Evolutionary conservation across 257 asterid genomes (phyloP), one percentile per base, ranked within the genome.

Genomic region (Gardenia jasminoides): DNA sequence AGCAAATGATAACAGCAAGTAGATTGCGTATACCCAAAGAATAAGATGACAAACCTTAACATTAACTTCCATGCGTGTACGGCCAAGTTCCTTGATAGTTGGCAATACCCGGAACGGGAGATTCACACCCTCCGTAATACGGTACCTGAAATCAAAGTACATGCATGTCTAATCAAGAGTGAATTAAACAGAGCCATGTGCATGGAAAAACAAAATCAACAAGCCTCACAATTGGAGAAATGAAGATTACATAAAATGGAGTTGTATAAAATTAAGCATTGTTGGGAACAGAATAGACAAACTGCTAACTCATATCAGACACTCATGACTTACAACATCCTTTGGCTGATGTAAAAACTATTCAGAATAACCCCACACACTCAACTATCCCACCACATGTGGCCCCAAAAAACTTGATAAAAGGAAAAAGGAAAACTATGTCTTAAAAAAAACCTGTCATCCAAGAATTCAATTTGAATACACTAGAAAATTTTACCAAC

Each of bases 61-160:
- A 83, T 96, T 96, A 86, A 96, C 98, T 90, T 96, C 99, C 98
- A 96, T 92, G 80, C 99, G 97, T 62, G 99, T 93, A 66, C 99
- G 93, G 72, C 99, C 99, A 88, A 93, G 86, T 87, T 96, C 99
- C 91, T 96, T 96, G 86, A 96, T 93, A 75, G 99, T 96, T 74
- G 99, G 99, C 84, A 96, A 85, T 67, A 96, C 99, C 78, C 98
- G 94, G 81, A 93, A 93, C 54, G 99, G 99, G 85, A 96, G 98
- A 89, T 96, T 96, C 83, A 96, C 99, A 78, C 99, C 99, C 87
- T 96, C 99, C 0, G 98, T 96, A 61, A 96, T 96, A 58, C 99
- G 98, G 81, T 96, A 96, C 89, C 99, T 96, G 80, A 41, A 68
- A 76, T 11, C 76, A 86, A 86, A 80, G 64, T 43, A 50, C 50